phyloP scores from a whole-genome alignment of 148 eudicot species.

The Rhododendron simsii region DNA sequence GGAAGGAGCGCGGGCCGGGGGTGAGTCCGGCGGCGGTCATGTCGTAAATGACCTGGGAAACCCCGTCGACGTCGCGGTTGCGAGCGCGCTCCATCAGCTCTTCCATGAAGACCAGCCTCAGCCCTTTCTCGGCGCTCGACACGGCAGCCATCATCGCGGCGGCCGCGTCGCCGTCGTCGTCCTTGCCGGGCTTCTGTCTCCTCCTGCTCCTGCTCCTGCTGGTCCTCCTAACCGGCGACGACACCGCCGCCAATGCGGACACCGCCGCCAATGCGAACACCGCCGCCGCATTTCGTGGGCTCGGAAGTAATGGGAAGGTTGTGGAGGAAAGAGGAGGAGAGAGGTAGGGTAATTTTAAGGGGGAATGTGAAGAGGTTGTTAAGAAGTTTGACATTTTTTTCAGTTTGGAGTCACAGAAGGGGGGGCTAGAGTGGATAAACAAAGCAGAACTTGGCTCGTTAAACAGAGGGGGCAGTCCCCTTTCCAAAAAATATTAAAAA shows the following conservation, averaged over 20 bases:
- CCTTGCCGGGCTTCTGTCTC: constrained; percentile 17
- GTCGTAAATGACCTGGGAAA: constrained; percentile 72
- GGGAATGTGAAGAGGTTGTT: constrained; percentile 25
- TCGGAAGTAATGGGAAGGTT: constrained; percentile 18
- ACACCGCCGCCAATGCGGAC: constrained; percentile 24
- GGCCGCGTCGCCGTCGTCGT: constrained; percentile 14
- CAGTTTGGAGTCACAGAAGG: neutral
- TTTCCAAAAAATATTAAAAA: no score
- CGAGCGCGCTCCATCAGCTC: constrained; percentile 67
- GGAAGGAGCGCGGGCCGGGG: constrained; percentile 87
- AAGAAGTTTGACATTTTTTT: constrained; percentile 38
- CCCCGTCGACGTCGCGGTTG: constrained; percentile 49
- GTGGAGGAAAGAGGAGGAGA: neutral
- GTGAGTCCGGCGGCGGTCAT: constrained; percentile 83
- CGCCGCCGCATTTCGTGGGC: constrained; percentile 9
- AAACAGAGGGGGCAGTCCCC: no score
- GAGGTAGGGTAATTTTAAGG: constrained; percentile 14
- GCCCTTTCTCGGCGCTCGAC: constrained; percentile 59
- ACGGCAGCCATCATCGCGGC: constrained; percentile 8
- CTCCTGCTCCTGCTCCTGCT: constrained; percentile 24
- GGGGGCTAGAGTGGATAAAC: neutral
- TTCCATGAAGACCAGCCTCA: constrained; percentile 78
- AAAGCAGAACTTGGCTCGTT: neutral
- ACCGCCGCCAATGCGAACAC: no score
- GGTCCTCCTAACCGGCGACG: constrained; percentile 25